Percentiles rank a stretch among this genome's conserved stretches.
These are phyloP conservation scores for Starmerella floricola DNA, from an alignment of 805 yeast species.

Conservation along the genomic window DNA sequence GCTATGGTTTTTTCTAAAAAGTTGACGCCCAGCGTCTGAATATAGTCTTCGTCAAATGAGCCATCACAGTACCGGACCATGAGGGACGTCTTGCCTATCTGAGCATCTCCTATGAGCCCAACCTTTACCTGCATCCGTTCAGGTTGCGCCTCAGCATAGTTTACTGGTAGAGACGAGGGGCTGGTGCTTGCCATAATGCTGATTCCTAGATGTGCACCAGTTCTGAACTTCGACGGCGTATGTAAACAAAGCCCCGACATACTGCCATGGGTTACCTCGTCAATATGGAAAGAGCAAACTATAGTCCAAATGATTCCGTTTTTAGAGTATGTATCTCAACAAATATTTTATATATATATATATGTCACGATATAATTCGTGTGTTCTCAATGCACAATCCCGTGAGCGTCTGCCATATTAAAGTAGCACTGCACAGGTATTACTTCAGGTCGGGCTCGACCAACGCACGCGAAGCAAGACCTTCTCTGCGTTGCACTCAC, in stretches of 20 bases:
- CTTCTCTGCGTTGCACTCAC: no score
- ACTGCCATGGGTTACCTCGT: background rate
- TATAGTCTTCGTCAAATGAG: slow-evolving; percentile 78
- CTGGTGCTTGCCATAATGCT: background rate
- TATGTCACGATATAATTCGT: no score
- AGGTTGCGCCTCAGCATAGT: slow-evolving; percentile 20
- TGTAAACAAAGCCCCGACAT: background rate
- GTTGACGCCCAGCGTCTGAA: slow-evolving; percentile 89
- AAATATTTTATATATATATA: no score
- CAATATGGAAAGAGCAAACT: no score
- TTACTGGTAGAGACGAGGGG: slow-evolving; percentile 12
- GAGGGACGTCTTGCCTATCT: slow-evolving; percentile 87
- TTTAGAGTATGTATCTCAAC: no score
- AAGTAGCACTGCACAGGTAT: no score
- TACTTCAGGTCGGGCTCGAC: no score
- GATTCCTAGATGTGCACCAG: background rate
- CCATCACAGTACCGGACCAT: slow-evolving; percentile 98
- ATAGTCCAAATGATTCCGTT: no score
- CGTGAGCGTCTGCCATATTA: no score
- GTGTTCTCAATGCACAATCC: no score
- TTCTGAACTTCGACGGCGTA: background rate
- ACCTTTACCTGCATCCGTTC: slow-evolving; percentile 46
- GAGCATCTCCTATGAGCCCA: slow-evolving; percentile 90
- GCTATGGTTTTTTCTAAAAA: slow-evolving; percentile 83
- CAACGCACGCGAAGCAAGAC: no score